Evolutionary conservation across 345 rosid species (phyloP), one percentile per base, ranked within the genome.

Genomic region (Pistacia vera): DNA sequence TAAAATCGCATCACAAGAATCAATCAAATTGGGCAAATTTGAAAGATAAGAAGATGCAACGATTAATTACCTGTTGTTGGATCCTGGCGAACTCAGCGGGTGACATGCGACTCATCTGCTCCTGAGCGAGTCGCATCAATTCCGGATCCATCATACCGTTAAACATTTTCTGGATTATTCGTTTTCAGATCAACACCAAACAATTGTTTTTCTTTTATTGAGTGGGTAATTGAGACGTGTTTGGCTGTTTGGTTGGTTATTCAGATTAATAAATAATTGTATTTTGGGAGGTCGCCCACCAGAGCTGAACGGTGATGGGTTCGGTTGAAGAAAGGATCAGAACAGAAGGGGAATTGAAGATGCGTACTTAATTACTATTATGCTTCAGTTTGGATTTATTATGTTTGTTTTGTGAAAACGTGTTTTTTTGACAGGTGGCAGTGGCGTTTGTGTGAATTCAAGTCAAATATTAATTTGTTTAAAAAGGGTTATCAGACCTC

Each of bases 131-230:
- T 46, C 83, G 88, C 49, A 94, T 83, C 89, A 97, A 72, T 74
- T 92, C 98, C 49, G 99, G 98, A 92, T 97, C 98, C 97, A 97
- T 92, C 92, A 85, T 82, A 65, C 97, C 95, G 88, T 88, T 83
- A 75, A 91, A 86, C 94, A 93, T 87, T 75, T 64, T 64, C 44
- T 18, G 4, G 51, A 3, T 22, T 18, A 48, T 18, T 16, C 20
- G 49, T 12, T 30, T 28, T 1, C 41, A 30, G 16, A 13, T 61
- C 16, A 28, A 25, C 8, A 9, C 4, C 30, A 8, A 9, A 22
- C 30, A 11, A n/a, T 20, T 17, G 2, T 11, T 13, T 3, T 51
- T 10, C 2, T 10, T 3, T 2, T 11, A 38, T 17, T 16, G 44
- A 68, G 60, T 16, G 8, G 7, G 55, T 10, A 54, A 54, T 35